Evolutionary conservation across 1,139 yeast species (phyloP), one percentile per base, ranked within the genome.

Genomic region (Geotrichum reessii): DNA sequence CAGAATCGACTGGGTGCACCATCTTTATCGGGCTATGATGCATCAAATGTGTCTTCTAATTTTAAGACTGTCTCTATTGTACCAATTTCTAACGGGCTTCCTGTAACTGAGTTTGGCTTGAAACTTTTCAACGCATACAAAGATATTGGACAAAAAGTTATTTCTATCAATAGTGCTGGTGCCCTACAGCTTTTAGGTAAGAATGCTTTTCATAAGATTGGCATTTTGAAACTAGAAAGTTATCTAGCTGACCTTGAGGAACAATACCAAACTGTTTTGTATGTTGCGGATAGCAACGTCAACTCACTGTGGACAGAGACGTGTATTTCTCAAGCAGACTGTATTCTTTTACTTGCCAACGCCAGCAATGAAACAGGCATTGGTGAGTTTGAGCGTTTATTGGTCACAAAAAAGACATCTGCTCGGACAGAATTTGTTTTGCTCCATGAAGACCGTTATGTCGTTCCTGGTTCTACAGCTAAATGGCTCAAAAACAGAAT

Each of bases 321-420:
- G 0, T 93, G 99, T 71, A 87, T 93, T 53, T 83, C 95, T 3
- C 98, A 92, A 71, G 98, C 97, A 11, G 99, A 93, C 71, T 92
- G 98, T 74, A 83, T 89, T 27, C 50, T 60, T 58, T 64, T 76
- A 27, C 65, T 76, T 6, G 79, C 78, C 0, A 74, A 74, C 56
- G 85, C 87, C 2, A 75, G 77, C 5, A 79, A 82, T 2, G 84
- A 85, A 6, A 84, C 91, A 0, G 82, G 82, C 28, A 78, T 89
- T 50, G 97, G 98, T 2, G 97, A 91, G 58, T 91, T 85, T 69
- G 99, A 93, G 71, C 78, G 86, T 55, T 71, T 90, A 22, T 73
- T 93, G 19, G 79, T 90, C 24, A 86, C 87, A 63, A 79, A 86
- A 58, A 88, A 86, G 64, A 87, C 96, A 0, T 85, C 95, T 0